These are phyloP conservation scores for Microsporum ferrugineum DNA, from an alignment of 2,329 filamentous ascomycete species.

Conservation along the genomic window DNA sequence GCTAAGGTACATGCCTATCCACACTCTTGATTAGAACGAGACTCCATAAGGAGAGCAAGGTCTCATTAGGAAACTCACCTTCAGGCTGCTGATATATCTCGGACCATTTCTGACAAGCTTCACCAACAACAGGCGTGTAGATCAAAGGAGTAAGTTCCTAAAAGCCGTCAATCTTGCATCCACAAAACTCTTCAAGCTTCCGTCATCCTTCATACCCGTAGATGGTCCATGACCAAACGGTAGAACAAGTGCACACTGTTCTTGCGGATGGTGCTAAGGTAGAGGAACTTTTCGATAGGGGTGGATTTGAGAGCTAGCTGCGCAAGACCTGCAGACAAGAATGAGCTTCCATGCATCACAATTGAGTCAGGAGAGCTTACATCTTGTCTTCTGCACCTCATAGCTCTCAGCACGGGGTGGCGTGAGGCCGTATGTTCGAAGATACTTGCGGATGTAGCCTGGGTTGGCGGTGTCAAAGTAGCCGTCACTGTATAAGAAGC, in stretches of 20 bases:
- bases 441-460: constrained; percentile 40
- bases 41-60: neutral
- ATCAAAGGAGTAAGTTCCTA: constrained; percentile 40
- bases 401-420: constrained; percentile 40
- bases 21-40: neutral
- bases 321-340: constrained; percentile 26
- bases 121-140: constrained; percentile 55
- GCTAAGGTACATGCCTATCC: constrained; percentile 69
- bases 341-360: neutral
- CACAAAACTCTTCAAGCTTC: neutral
- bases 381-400: constrained; percentile 40
- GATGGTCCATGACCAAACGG: constrained; percentile 38
- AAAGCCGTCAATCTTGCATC: neutral
- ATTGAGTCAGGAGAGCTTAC: constrained; percentile 17
- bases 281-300: constrained; percentile 40
- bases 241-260: constrained; percentile 45
- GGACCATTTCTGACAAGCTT: constrained; percentile 93
- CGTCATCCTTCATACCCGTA: constrained; percentile 25
- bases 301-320: constrained; percentile 39
- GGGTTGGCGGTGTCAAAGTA: constrained; percentile 42
- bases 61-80: constrained; percentile 38
- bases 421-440: constrained; percentile 41
- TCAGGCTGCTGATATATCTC: constrained; percentile 92
- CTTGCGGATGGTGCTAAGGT: constrained; percentile 40
- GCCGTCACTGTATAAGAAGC: constrained; percentile 23